A percentile compares a stretch with the other conserved stretches of the same genome.
phyloP scores from a whole-genome alignment of 495 filamentous ascomycete species.

The Penicillium roqueforti region DNA sequence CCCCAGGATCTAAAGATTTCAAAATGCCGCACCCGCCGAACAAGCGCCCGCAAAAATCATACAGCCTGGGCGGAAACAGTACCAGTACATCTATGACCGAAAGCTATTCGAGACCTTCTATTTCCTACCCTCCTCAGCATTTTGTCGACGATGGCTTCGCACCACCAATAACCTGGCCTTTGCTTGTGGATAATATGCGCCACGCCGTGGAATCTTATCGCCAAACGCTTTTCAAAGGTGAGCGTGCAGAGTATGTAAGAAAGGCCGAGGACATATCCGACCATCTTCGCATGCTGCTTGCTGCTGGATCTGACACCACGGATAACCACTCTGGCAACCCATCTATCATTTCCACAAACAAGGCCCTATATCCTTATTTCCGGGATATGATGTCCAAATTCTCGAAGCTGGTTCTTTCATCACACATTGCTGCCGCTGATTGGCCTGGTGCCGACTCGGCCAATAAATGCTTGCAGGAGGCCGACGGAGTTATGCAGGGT shows the following conservation, averaged over 20 bases:
- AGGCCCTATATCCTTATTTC: conserved; percentile 93
- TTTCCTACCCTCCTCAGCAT: conserved; percentile 64
- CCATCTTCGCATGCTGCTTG: conserved; percentile 86
- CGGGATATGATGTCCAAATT: conserved; percentile 99
- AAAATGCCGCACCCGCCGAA: conserved; percentile 14
- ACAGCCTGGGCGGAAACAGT: conserved; percentile 26
- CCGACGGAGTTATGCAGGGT: conserved; percentile 87
- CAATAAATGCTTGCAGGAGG: conserved; percentile 91
- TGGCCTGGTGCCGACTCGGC: conserved; percentile 83
- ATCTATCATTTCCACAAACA: conserved; percentile 98
- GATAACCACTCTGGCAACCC: conserved; percentile 98
- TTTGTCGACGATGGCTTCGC: conserved; percentile 81
- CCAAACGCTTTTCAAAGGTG: conserved; percentile 72
- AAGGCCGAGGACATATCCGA: conserved; percentile 96
- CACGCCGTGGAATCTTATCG: conserved; percentile 81
- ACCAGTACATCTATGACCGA: conserved; percentile 36
- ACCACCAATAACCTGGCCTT: conserved; percentile 77
- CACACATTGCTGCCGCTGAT: conserved; percentile 95
- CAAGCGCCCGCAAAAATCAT: conserved; percentile 23
- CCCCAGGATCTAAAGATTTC: conserved; percentile 33
- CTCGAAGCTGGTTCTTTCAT: conserved; percentile 94
- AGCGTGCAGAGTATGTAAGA: conserved; percentile 84
- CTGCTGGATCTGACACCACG: conserved; percentile 91
- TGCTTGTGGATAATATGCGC: conserved; percentile 86
- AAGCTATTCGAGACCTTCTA: conserved; percentile 41